These are phyloP conservation scores for Cladosporium sp. DNA, from an alignment of 2,329 filamentous ascomycete species.

Conservation along the genomic window DNA sequence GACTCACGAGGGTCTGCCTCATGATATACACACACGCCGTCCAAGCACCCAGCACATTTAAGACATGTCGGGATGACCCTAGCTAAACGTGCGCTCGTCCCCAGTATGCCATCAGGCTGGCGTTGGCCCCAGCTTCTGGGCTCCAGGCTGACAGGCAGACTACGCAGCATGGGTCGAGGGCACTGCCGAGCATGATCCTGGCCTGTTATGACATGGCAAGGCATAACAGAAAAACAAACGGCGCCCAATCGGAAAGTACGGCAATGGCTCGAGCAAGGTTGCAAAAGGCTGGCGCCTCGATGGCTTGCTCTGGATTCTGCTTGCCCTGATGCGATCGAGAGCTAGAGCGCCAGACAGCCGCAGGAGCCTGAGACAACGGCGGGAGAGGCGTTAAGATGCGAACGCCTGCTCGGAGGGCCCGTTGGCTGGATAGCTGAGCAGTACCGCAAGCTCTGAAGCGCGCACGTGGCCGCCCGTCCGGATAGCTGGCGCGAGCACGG, in stretches of 20 bases:
- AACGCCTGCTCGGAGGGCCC: conserved; percentile 19
- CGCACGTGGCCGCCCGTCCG: conserved; percentile 18
- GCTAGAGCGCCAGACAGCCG: conserved; percentile 5
- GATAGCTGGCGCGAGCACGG: conserved; percentile 10
- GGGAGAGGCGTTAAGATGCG: conserved; percentile 17
- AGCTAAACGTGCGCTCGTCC: conserved; percentile 9
- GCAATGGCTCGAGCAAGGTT: conserved; percentile 4
- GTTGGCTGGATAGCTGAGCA: conserved; percentile 8
- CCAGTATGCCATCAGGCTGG: conserved; percentile 17
- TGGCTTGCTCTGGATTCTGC: conserved; percentile 4
- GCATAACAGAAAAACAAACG: background rate
- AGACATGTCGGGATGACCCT: conserved; percentile 21
- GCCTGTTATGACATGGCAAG: conserved; percentile 11
- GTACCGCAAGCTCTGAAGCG: conserved; percentile 2
- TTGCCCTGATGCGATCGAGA: conserved; percentile 12
- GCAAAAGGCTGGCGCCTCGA: conserved; percentile 17
- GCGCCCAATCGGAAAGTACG: conserved; percentile 17
- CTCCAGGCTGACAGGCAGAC: conserved; percentile 9
- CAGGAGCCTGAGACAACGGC: conserved; percentile 19
- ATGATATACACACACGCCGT: conserved; percentile 17
- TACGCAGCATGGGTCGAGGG: background rate
- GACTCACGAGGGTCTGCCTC: conserved; percentile 11
- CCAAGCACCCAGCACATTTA: conserved; percentile 20
- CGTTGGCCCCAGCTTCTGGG: conserved; percentile 7
- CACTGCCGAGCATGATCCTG: background rate